Conservation (phyloP, 2,329 filamentous ascomycete genomes). For the Cladosporium austrohemisphaericum region DNA sequence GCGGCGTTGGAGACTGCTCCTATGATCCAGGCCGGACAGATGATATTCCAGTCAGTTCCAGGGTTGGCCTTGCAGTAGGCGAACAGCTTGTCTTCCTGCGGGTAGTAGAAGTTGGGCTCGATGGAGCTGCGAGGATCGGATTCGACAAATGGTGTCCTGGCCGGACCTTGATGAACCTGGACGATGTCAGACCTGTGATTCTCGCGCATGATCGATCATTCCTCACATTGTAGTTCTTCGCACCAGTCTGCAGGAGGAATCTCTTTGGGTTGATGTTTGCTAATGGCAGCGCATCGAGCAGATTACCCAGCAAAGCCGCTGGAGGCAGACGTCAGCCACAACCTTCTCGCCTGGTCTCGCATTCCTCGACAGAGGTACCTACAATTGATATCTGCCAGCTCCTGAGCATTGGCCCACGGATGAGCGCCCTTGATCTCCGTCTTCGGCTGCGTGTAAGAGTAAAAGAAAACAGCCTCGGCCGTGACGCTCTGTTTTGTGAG, state of each 20-base stretch:
- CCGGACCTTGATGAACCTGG: slow-evolving; percentile 44
- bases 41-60: slow-evolving; percentile 43
- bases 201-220: not conserved
- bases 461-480: slow-evolving; percentile 51
- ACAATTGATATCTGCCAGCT: slow-evolving; percentile 49
- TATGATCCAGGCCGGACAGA: slow-evolving; percentile 47
- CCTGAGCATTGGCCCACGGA: slow-evolving; percentile 50
- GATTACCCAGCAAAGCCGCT: slow-evolving; percentile 49
- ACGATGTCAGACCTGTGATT: not conserved
- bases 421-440: slow-evolving; percentile 40
- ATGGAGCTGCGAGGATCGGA: slow-evolving; percentile 42
- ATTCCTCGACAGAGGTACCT: slow-evolving; percentile 35
- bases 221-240: slow-evolving; percentile 48
- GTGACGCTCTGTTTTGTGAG: slow-evolving; percentile 35
- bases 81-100: slow-evolving; percentile 49
- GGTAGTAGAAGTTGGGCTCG: slow-evolving; percentile 51
- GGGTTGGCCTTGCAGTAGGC: slow-evolving; percentile 39
- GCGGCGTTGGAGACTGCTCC: slow-evolving; percentile 48
- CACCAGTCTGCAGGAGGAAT: slow-evolving; percentile 50
- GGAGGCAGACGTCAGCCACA: slow-evolving; percentile 44
- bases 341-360: too few relatives aligned
- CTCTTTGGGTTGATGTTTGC: slow-evolving; percentile 44
- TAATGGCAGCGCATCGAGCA: slow-evolving; percentile 43
- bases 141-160: slow-evolving; percentile 44
- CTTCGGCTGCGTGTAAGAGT: slow-evolving; percentile 50